phyloP scores from a whole-genome alignment of 192 early-diverging fungal species.

The Backusella mclennaniae region DNA sequence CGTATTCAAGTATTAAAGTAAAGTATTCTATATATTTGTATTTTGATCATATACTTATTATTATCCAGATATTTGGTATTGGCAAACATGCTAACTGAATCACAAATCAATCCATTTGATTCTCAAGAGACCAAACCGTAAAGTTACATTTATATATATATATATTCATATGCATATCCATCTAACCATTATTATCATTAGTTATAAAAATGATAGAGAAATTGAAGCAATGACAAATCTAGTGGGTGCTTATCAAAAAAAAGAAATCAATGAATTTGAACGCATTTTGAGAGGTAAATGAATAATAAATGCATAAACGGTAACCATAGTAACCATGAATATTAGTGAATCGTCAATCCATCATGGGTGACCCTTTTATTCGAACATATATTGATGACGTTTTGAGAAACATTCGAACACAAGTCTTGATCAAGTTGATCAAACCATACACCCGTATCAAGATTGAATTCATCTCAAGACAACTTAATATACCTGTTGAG shows the following conservation, averaged over 20 bases:
- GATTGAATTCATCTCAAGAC: constrained; percentile 75
- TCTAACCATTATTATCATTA: constrained; percentile 23
- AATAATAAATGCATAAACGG: not conserved
- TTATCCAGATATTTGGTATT: constrained; percentile 76
- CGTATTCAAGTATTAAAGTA: constrained; percentile 91
- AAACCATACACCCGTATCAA: constrained; percentile 92
- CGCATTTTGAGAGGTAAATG: constrained; percentile 64
- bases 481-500: constrained; percentile 72
- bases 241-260: constrained; percentile 86
- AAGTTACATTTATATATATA: constrained; percentile 7
- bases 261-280: constrained; percentile 89
- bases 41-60: not conserved
- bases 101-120: constrained; percentile 94
- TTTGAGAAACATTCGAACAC: constrained; percentile 88
- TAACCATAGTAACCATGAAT: not conserved
- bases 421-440: constrained; percentile 82
- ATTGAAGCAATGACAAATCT: constrained; percentile 94
- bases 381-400: constrained; percentile 89
- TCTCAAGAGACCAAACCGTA: constrained; percentile 96
- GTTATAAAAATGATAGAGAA: constrained; percentile 88
- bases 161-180: not conserved
- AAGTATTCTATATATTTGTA: too few relatives aligned
- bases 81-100: constrained; percentile 96
- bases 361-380: constrained; percentile 92
- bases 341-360: constrained; percentile 63